Conservation (phyloP, 2,329 filamentous ascomycete species). For the Penicillium rolfsii region DNA sequence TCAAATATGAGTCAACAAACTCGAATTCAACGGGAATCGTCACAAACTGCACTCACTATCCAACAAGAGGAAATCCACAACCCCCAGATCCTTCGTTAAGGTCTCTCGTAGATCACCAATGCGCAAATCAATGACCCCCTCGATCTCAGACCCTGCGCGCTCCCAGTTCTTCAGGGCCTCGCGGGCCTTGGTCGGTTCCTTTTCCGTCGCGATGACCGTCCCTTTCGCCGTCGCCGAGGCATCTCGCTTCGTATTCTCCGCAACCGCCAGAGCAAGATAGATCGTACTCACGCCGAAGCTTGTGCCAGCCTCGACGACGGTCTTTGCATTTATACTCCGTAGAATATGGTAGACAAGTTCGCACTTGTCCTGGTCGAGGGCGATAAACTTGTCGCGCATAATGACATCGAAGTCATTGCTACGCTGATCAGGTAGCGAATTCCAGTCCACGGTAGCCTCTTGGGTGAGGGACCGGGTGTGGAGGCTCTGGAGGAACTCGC, state of each 20-base stretch:
- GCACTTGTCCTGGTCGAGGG: slow-evolving; percentile 62
- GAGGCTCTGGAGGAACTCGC: slow-evolving; percentile 35
- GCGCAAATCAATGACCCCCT: slow-evolving; percentile 58
- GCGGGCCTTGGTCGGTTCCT: slow-evolving; percentile 58
- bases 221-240: slow-evolving; percentile 38
- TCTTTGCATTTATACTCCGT: slow-evolving; percentile 53
- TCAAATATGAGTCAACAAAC: neutral
- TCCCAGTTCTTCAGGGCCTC: slow-evolving; percentile 59
- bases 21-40: neutral
- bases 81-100: slow-evolving; percentile 51
- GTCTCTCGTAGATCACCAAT: slow-evolving; percentile 63
- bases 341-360: slow-evolving; percentile 60
- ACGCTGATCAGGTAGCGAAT: slow-evolving; percentile 27
- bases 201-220: slow-evolving; percentile 63
- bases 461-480: slow-evolving; percentile 39
- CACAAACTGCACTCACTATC: slow-evolving; percentile 58
- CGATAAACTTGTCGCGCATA: slow-evolving; percentile 62
- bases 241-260: slow-evolving; percentile 50
- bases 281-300: slow-evolving; percentile 66
- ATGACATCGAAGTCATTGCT: slow-evolving; percentile 39
- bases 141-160: slow-evolving; percentile 54
- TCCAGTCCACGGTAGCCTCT: slow-evolving; percentile 30
- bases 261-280: slow-evolving; percentile 62
- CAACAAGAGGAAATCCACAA: slow-evolving; percentile 62
- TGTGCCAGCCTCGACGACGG: slow-evolving; percentile 64